Evolutionary conservation across 2,329 filamentous ascomycete species (phyloP).

Genomic region (Eutypella sp.): DNA sequence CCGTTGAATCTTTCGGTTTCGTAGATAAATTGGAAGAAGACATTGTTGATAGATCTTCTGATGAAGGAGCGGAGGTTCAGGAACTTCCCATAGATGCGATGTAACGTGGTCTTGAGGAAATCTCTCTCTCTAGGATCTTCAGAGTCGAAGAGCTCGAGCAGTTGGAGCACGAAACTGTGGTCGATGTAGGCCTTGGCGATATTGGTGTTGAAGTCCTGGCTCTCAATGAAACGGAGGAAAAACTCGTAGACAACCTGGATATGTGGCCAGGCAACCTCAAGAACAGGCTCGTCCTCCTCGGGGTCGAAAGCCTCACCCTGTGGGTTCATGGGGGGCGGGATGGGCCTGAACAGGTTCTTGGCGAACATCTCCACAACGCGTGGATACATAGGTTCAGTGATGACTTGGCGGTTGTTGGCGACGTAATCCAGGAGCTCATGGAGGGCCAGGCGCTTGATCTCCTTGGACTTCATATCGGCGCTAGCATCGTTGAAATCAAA

Average conservation of each 20-base stretch:
- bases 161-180: conserved; percentile 91
- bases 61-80: conserved; percentile 97
- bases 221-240: conserved; percentile 97
- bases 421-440: conserved; percentile 98
- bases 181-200: conserved; percentile 99
- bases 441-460: conserved; percentile 94
- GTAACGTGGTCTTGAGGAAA: conserved; percentile 95
- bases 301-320: conserved; percentile 98
- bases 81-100: conserved; percentile 98
- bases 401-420: conserved; percentile 96
- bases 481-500: conserved; percentile 99
- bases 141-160: conserved; percentile 97
- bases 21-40: conserved; percentile 99
- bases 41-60: conserved; percentile 97
- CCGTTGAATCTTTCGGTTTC: conserved; percentile 98
- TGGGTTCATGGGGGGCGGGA: conserved; percentile 93
- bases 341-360: conserved; percentile 96
- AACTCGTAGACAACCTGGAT: conserved; percentile 99
- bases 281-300: conserved; percentile 94
- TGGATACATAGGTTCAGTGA: conserved; percentile 98
- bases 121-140: conserved; percentile 95
- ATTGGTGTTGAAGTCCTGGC: conserved; percentile 99
- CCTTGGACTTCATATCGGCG: conserved; percentile 98
- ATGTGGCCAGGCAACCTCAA: conserved; percentile 98
- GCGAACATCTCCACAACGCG: conserved; percentile 98